These are phyloP conservation scores for Cercospora beticola DNA, from an alignment of 2,329 filamentous ascomycete genomes.

Conservation along the genomic window DNA sequence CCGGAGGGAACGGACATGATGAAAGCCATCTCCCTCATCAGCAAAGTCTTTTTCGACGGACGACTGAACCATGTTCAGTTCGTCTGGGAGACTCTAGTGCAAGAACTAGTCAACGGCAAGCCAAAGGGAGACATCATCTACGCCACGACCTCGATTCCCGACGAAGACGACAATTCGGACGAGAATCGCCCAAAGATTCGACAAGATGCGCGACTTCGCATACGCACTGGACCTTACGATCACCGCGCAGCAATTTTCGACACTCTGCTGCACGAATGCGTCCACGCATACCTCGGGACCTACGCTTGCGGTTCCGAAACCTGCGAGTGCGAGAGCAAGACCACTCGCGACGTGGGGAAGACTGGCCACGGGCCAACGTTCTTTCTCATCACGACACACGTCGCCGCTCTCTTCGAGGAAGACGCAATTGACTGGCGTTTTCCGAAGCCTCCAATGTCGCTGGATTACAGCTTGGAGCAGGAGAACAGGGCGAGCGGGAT, in stretches of 20 bases:
- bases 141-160: background rate
- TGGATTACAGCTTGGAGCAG: background rate
- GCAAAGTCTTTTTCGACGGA: constrained; percentile 7
- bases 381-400: constrained; percentile 1
- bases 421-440: background rate
- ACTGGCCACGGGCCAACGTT: constrained; percentile 1
- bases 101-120: background rate
- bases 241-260: background rate
- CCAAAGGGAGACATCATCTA: background rate
- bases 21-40: constrained; percentile 1
- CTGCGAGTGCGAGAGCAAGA: background rate
- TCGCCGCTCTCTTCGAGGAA: background rate
- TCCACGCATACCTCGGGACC: constrained; percentile 6
- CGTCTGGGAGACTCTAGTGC: background rate
- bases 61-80: background rate
- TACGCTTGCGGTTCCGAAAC: constrained; percentile 3
- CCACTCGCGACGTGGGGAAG: background rate
- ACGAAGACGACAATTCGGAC: constrained; percentile 1
- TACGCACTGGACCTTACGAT: background rate
- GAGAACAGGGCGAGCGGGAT: background rate
- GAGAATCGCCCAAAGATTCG: background rate
- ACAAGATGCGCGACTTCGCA: background rate
- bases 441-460: background rate
- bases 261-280: constrained; percentile 10
- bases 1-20: background rate